A percentile compares a stretch with the other conserved stretches of the same genome.
Conservation (phyloP, 768 basidiomycete genomes). For the Pleurotus pulmonarius region DNA sequence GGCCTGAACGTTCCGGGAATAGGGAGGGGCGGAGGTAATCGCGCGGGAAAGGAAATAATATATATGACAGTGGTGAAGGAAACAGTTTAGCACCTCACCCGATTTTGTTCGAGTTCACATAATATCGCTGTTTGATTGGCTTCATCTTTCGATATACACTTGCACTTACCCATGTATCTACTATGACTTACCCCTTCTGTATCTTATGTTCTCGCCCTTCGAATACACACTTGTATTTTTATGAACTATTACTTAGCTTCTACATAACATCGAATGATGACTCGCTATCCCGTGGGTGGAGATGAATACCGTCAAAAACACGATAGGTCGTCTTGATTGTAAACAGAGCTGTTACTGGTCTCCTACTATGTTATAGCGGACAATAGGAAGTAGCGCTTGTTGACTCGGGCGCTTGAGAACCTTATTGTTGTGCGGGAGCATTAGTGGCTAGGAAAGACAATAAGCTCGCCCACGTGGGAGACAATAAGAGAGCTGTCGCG, state of each 20-base stretch:
- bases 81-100: background rate
- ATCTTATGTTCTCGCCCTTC: background rate
- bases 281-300: too few relatives aligned
- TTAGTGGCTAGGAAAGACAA: conserved; percentile 4
- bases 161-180: background rate
- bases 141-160: background rate
- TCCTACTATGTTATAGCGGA: too few relatives aligned
- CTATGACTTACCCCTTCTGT: background rate
- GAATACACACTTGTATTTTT: conserved; percentile 5
- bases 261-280: too few relatives aligned
- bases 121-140: background rate
- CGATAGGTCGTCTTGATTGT: too few relatives aligned
- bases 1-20: conserved; percentile 14
- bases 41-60: conserved; percentile 26
- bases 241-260: background rate
- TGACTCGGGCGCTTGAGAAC: conserved; percentile 1
- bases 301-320: too few relatives aligned
- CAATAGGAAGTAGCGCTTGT: background rate
- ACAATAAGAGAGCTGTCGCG: conserved; percentile 2
- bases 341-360: too few relatives aligned
- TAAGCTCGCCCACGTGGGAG: conserved; percentile 5
- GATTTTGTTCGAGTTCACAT: background rate
- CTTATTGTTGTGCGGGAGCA: conserved; percentile 4
- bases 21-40: conserved; percentile 19
- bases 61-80: conserved; percentile 44